A percentile compares a stretch with the other conserved stretches of the same genome.
phyloP scores from a whole-genome alignment of 2,329 filamentous ascomycete genomes.

The Helotiales sp. region DNA sequence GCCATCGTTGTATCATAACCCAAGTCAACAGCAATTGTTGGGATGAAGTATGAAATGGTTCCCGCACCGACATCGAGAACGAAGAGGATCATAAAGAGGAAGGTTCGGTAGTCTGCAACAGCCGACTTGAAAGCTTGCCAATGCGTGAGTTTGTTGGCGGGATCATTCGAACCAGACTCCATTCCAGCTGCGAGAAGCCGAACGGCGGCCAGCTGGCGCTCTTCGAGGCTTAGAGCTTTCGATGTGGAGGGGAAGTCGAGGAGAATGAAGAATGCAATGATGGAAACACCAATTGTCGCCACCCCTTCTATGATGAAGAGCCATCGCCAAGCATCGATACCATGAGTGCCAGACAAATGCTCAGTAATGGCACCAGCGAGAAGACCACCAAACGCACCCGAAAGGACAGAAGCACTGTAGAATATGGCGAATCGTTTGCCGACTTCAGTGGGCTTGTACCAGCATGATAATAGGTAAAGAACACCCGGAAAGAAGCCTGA shows the following conservation, averaged over 20 bases:
- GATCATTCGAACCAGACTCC: conserved; percentile 28
- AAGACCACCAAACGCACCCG: conserved; percentile 49
- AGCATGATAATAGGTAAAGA: conserved; percentile 52
- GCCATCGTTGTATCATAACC: conserved; percentile 56
- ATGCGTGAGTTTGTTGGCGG: conserved; percentile 28
- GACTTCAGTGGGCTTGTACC: conserved; percentile 55
- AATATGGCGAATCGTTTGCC: conserved; percentile 57
- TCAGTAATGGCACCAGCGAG: conserved; percentile 43
- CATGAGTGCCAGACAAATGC: conserved; percentile 44
- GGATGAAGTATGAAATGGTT: conserved; percentile 67
- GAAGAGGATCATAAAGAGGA: conserved; percentile 49
- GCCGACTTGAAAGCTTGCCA: conserved; percentile 42
- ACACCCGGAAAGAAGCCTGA: conserved; percentile 54
- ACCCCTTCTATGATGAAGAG: conserved; percentile 48
- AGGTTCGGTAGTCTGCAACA: conserved; percentile 47
- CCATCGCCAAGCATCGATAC: conserved; percentile 54
- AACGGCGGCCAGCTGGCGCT: conserved; percentile 40
- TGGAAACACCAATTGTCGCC: conserved; percentile 41
- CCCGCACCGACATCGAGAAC: conserved; percentile 50
- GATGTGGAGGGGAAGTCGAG: conserved; percentile 12
- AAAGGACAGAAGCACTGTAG: conserved; percentile 55
- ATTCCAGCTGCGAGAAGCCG: conserved; percentile 46
- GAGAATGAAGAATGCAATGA: conserved; percentile 11
- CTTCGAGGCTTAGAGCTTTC: conserved; percentile 29
- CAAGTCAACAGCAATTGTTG: conserved; percentile 60